Base-by-base conservation (phyloP, 2,329 filamentous ascomycete species). In the Xylaria sp. region DNA sequence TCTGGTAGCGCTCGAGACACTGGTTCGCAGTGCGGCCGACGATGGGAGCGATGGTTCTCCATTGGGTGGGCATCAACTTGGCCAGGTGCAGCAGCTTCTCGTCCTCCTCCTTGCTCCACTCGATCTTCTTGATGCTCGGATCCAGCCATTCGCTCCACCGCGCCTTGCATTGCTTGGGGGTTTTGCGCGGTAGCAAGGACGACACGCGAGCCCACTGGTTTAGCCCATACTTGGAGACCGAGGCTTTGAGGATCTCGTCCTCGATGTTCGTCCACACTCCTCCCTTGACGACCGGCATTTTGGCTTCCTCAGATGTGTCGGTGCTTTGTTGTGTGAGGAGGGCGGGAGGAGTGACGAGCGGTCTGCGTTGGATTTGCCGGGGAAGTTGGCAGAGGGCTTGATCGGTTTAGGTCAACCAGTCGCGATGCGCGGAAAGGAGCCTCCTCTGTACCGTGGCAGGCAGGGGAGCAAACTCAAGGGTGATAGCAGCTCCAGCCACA, bases 171-270 rank as follows among this genome's bases (percentile, higher is more conserved):
- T 99, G 95, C 81, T 99, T 99, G 53, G 95, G 89, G 31, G 95
- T 98, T 79, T 99, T 99, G 73, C 96, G 92, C 75, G 94, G 94
- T 68, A 99, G 89, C 67, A 99, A 87, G 60, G 95, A 98, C 58
- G 95, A 97, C 67, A 98, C 95, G 78, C 95, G 94, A 75, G 95
- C 94, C 95, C 95, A 99, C 80, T 99, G 95, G 74, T 97, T 95
- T 64, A 97, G 85, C 51, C 93, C 93, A 83, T 97, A 97, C 77
- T 97, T 97, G 70, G 91, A 95, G 67, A 96, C 92, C 61, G 91
- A 90, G 58, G 93, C 93, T 80, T 98, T 97, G 79, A 99, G 90
- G 73, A 98, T 96, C 79, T 99, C 95, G 80, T 99, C 95, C 83
- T 90, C 87, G 56, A 90, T 89, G 72, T 90, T 90, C 49, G 87